Evolutionary conservation across 2,329 filamentous ascomycete genomes (phyloP).

Genomic region (Alternaria angustiovoidea): DNA sequence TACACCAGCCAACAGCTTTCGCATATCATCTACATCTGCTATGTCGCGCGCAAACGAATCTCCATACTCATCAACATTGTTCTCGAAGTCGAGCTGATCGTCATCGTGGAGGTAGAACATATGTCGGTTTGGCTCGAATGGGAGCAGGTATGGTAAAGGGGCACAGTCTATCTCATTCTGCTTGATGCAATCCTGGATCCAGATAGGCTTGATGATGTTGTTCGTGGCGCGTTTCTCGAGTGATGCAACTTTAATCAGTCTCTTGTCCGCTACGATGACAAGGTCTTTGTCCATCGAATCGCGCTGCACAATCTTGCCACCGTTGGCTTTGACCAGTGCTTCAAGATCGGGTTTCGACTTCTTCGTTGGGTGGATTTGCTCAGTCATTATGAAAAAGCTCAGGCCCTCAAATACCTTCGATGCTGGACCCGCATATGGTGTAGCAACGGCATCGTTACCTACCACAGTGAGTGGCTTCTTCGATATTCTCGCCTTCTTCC

Average conservation of each 20-base stretch:
- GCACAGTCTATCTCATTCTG: constrained; percentile 64
- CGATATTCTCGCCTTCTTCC: constrained; percentile 67
- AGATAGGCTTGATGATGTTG: constrained; percentile 79
- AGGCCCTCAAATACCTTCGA: constrained; percentile 76
- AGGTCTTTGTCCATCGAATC: constrained; percentile 69
- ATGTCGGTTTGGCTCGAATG: constrained; percentile 71
- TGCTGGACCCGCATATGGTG: constrained; percentile 64
- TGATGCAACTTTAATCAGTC: constrained; percentile 80
- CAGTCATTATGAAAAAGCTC: constrained; percentile 84
- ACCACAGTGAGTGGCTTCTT: constrained; percentile 78
- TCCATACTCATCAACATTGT: constrained; percentile 76
- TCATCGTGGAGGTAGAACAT: constrained; percentile 73
- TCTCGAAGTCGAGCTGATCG: constrained; percentile 62
- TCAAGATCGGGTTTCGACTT: constrained; percentile 83
- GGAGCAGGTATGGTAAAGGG: constrained; percentile 66
- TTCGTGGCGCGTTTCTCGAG: constrained; percentile 75
- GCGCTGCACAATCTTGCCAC: constrained; percentile 80
- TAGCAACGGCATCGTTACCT: constrained; percentile 64
- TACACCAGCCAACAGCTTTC: constrained; percentile 51
- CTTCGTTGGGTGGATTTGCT: constrained; percentile 73
- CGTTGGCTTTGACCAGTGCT: constrained; percentile 80
- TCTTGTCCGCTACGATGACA: constrained; percentile 81
- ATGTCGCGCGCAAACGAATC: constrained; percentile 84
- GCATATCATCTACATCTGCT: constrained; percentile 67
- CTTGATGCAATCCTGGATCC: constrained; percentile 83